These are phyloP conservation scores for Lentinula novae-zelandiae DNA, from an alignment of 1,284 basidiomycete species.

Conservation along the genomic window DNA sequence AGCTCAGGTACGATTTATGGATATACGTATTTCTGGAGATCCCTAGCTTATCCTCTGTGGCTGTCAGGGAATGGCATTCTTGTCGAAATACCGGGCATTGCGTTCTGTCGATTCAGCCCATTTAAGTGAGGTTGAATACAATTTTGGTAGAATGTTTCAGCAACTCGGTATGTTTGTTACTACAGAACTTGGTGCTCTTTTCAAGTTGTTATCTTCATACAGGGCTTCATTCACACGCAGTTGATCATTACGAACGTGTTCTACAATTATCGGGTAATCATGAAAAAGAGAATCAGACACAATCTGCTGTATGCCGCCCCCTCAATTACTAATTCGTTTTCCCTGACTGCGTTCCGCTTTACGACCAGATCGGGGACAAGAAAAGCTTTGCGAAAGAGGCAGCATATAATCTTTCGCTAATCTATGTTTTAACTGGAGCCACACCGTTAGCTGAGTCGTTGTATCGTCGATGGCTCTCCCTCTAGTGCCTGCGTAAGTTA, in stretches of 20 bases:
- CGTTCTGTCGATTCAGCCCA: constrained; percentile 43
- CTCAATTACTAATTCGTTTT: not conserved
- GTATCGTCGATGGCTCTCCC: constrained; percentile 66
- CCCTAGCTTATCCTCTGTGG: not conserved
- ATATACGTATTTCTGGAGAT: not conserved
- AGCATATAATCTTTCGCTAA: constrained; percentile 84
- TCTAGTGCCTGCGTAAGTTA: constrained; percentile 27
- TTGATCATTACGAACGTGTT: constrained; percentile 78
- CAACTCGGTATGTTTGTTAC: constrained; percentile 61
- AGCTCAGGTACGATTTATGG: constrained; percentile 49
- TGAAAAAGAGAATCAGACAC: not conserved
- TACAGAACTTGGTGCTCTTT: not conserved
- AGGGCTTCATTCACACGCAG: constrained; percentile 81
- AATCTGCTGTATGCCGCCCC: constrained; percentile 4
- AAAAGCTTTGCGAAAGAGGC: constrained; percentile 60
- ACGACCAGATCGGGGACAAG: too few relatives aligned
- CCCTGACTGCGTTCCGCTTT: not conserved
- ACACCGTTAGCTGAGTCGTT: constrained; percentile 61
- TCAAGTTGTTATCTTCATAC: not conserved
- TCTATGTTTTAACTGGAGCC: constrained; percentile 78
- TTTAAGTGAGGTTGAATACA: constrained; percentile 82
- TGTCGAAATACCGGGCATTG: constrained; percentile 70
- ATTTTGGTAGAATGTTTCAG: constrained; percentile 89
- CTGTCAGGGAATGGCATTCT: constrained; percentile 74
- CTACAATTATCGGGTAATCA: constrained; percentile 55